Percentiles rank a stretch among this genome's conserved stretches.
These are phyloP conservation scores for Colletotrichum higginsianum DNA, from an alignment of 2,329 filamentous ascomycete species.

Conservation along the genomic window DNA sequence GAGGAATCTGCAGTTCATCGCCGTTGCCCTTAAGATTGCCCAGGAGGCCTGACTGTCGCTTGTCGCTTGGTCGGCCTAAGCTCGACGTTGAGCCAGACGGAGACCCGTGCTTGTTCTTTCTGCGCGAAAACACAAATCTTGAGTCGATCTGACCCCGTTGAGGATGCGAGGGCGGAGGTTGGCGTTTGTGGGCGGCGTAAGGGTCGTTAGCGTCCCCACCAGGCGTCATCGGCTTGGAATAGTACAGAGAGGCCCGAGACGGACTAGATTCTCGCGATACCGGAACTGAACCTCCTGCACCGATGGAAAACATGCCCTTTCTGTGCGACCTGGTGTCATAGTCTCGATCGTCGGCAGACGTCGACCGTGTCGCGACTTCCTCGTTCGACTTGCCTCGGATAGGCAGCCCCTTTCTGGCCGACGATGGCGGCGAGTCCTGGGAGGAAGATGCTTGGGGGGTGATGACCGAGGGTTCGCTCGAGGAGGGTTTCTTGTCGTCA, in stretches of 20 bases:
- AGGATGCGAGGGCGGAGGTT: slow-evolving; percentile 76
- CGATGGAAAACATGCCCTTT: slow-evolving; percentile 68
- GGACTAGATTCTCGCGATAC: slow-evolving; percentile 76
- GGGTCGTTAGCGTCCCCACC: slow-evolving; percentile 86
- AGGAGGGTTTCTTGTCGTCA: slow-evolving; percentile 51
- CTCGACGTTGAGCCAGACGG: slow-evolving; percentile 67
- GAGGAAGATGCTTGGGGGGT: slow-evolving; percentile 78
- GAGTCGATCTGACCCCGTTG: slow-evolving; percentile 78
- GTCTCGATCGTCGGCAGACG: slow-evolving; percentile 56
- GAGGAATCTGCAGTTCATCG: slow-evolving; percentile 61
- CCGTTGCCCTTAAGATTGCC: slow-evolving; percentile 54
- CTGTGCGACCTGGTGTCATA: slow-evolving; percentile 59
- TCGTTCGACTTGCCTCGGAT: slow-evolving; percentile 62
- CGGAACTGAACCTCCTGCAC: slow-evolving; percentile 66
- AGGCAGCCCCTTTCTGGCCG: slow-evolving; percentile 57
- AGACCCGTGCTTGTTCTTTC: slow-evolving; percentile 75
- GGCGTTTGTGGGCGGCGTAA: slow-evolving; percentile 86
- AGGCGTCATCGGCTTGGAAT: slow-evolving; percentile 83
- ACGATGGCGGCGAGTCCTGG: slow-evolving; percentile 63
- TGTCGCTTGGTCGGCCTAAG: slow-evolving; percentile 65
- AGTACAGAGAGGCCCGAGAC: slow-evolving; percentile 73
- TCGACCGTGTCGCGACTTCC: slow-evolving; percentile 58
- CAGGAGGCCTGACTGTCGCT: slow-evolving; percentile 65
- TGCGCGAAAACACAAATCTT: slow-evolving; percentile 86
- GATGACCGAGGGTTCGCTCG: slow-evolving; percentile 65